Conservation (phyloP, 2,329 filamentous ascomycete species). For the Aureobasidium vineae region DNA sequence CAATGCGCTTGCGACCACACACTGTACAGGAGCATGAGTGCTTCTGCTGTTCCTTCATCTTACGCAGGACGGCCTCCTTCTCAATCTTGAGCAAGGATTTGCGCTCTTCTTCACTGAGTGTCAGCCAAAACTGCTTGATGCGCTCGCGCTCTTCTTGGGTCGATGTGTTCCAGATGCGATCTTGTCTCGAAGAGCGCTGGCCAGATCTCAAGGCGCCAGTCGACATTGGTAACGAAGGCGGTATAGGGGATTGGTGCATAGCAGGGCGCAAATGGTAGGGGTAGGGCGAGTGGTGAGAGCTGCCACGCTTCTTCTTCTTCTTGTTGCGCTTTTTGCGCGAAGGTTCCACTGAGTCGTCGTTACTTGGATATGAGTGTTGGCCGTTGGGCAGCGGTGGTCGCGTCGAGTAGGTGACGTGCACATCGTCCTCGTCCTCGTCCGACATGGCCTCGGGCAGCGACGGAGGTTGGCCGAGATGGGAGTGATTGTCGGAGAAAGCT, state of each 20-base stretch:
- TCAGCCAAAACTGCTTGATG: conserved; percentile 98
- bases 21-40: conserved; percentile 98
- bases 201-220: conserved; percentile 45
- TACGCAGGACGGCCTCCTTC: conserved; percentile 94
- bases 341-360: conserved; percentile 8
- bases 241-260: conserved; percentile 36
- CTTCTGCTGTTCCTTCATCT: conserved; percentile 99
- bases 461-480: conserved; percentile 38
- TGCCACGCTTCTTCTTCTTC: conserved; percentile 27
- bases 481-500: conserved; percentile 27
- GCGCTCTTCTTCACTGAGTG: conserved; percentile 87
- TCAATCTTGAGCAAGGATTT: conserved; percentile 96
- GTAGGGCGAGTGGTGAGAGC: background rate
- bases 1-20: conserved; percentile 91
- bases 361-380: conserved; percentile 30
- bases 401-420: conserved; percentile 36
- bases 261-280: conserved; percentile 14
- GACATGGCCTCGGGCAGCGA: conserved; percentile 42
- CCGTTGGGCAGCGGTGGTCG: conserved; percentile 43
- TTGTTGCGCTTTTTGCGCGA: conserved; percentile 29
- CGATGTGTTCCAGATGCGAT: conserved; percentile 97
- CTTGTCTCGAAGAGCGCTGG: conserved; percentile 51
- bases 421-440: conserved; percentile 46
- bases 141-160: conserved; percentile 92
- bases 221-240: conserved; percentile 46